Percentiles rank a stretch among this genome's conserved stretches.
phyloP scores from a whole-genome alignment of 306 rosid genomes.

The Betula pendula region DNA sequence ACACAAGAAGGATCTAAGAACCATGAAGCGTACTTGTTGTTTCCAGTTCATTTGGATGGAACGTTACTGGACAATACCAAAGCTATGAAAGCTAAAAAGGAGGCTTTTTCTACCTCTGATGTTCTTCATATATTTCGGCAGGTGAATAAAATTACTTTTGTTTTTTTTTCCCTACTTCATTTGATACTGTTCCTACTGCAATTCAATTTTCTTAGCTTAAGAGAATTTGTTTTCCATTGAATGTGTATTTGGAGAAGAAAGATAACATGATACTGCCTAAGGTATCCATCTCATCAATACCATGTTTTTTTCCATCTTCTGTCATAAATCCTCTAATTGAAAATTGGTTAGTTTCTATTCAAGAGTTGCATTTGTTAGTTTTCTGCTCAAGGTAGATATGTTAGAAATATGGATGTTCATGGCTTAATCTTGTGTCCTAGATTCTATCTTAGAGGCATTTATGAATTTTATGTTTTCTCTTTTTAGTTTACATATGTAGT shows the following conservation, averaged over 20 bases:
- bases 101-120: constrained; percentile 76
- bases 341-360: constrained; percentile 4
- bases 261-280: not conserved
- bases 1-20: constrained; percentile 84
- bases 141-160: constrained; percentile 46
- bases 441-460: not conserved
- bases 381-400: not conserved
- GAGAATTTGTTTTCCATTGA: not conserved
- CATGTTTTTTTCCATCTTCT: not conserved
- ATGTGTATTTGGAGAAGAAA: not conserved
- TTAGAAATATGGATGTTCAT: constrained; percentile 13
- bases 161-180: not conserved
- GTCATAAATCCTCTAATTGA: not conserved
- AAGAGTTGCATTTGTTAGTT: constrained; percentile 16
- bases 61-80: constrained; percentile 88
- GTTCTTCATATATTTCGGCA: constrained; percentile 90
- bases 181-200: constrained; percentile 10
- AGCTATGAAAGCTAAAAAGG: constrained; percentile 77
- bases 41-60: constrained; percentile 99
- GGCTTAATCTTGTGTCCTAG: constrained; percentile 13
- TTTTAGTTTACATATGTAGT: constrained; percentile 15
- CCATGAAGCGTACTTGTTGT: constrained; percentile 91
- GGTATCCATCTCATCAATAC: not conserved
- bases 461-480: not conserved
- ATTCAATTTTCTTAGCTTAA: constrained; percentile 2